Conservation (phyloP, 805 yeast genomes). For the Teunomyces kruisii region DNA sequence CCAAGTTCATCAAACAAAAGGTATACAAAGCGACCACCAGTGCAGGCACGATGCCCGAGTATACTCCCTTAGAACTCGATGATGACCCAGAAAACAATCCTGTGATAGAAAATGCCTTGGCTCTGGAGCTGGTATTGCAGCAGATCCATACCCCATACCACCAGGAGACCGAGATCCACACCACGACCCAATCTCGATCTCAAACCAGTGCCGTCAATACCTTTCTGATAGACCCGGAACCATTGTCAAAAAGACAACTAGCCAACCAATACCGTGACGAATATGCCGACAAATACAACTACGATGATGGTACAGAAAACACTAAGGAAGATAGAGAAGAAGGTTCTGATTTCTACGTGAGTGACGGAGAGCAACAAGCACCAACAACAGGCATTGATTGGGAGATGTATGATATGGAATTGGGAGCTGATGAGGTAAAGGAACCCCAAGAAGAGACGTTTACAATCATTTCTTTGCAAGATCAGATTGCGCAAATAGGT, state of each 20-base stretch:
- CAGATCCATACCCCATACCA: too few species aligned
- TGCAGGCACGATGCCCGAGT: not conserved
- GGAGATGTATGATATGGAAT: constrained; percentile 7
- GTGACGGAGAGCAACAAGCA: constrained; percentile 5
- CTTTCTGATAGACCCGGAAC: not conserved
- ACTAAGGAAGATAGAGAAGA: constrained; percentile 5
- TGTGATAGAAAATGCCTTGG: constrained; percentile 13
- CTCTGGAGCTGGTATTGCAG: too few species aligned
- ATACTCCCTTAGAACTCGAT: constrained; percentile 3
- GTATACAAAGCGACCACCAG: not conserved
- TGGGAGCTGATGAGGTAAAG: constrained; percentile 3
- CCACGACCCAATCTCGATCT: not conserved
- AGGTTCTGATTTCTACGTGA: constrained; percentile 4
- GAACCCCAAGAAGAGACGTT: not conserved
- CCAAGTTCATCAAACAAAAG: constrained; percentile 2
- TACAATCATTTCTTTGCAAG: not conserved
- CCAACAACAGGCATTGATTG: not conserved
- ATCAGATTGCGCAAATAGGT: not conserved
- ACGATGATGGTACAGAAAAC: constrained; percentile 10
- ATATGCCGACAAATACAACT: constrained; percentile 13
- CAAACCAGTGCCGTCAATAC: too few species aligned
- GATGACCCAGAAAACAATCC: constrained; percentile 13
- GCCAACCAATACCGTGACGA: constrained; percentile 8
- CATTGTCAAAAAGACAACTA: constrained; percentile 7
- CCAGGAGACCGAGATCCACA: too few species aligned